A percentile compares a stretch with the other conserved stretches of the same genome.
These are phyloP conservation scores for Plantago elongata DNA, from an alignment of 257 asterid genomes.

Conservation along the genomic window DNA sequence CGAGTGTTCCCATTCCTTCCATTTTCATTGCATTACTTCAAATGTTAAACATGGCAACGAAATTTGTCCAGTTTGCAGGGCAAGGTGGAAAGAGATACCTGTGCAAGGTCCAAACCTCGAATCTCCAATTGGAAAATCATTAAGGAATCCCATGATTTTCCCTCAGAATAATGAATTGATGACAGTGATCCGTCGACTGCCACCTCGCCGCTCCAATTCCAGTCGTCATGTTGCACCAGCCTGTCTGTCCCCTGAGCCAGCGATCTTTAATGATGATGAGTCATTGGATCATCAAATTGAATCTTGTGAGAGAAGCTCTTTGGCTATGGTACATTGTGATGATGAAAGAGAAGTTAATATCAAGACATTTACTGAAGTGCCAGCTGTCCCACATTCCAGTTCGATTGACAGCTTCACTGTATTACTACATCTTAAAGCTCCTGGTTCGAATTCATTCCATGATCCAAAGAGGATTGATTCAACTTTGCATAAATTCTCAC, in stretches of 20 bases:
- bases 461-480: conserved; percentile 24
- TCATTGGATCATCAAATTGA: conserved; percentile 47
- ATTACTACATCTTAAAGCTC: conserved; percentile 79
- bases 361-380: conserved; percentile 68
- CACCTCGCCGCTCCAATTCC: conserved; percentile 62
- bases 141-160: conserved; percentile 51
- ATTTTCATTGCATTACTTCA: conserved; percentile 90
- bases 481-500: conserved; percentile 35
- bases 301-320: conserved; percentile 26
- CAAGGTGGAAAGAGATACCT: conserved; percentile 91
- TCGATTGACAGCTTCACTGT: conserved; percentile 49
- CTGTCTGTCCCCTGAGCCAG: conserved; percentile 69
- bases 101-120: conserved; percentile 57
- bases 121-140: conserved; percentile 41
- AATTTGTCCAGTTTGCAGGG: conserved; percentile 90
- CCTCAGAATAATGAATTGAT: conserved; percentile 53
- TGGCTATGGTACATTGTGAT: conserved; percentile 22
- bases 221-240: conserved; percentile 32
- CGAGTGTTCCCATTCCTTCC: conserved; percentile 95
- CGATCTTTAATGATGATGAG: conserved; percentile 86
- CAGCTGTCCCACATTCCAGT: conserved; percentile 44
- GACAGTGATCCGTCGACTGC: conserved; percentile 64
- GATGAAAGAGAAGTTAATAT: conserved; percentile 44
- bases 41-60: conserved; percentile 90
- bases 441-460: conserved; percentile 50